Evolutionary conservation across 1,284 basidiomycete genomes (phyloP).

Genomic region (Taiwanofungus camphoratus): DNA sequence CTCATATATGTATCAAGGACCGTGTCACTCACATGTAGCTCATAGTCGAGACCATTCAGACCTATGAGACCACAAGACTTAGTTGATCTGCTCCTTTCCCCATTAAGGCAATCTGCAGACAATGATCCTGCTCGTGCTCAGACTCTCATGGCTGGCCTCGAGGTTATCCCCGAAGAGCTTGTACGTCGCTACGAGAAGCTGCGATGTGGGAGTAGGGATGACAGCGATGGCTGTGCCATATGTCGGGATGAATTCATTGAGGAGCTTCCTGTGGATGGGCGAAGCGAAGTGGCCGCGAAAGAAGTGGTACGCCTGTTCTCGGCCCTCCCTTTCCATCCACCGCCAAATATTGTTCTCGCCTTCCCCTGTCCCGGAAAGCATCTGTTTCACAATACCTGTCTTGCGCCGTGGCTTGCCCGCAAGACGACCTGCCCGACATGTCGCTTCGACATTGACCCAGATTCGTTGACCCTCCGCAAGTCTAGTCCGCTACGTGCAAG

Average conservation of each 20-base stretch:
- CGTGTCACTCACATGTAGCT: not conserved
- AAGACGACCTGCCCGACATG: constrained; percentile 31
- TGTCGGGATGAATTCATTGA: constrained; percentile 24
- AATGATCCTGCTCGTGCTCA: constrained; percentile 23
- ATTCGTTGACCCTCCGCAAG: constrained; percentile 22
- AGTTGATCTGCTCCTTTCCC: constrained; percentile 5
- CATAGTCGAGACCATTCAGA: not conserved
- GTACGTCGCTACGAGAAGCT: constrained; percentile 25
- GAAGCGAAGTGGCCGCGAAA: not conserved
- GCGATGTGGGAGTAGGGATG: constrained; percentile 18
- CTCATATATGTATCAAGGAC: not conserved
- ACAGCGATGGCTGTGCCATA: constrained; percentile 25
- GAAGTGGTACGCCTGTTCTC: constrained; percentile 1
- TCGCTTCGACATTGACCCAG: constrained; percentile 28
- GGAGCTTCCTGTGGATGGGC: not conserved
- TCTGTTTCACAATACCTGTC: constrained; percentile 25
- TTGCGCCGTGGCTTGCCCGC: constrained; percentile 26
- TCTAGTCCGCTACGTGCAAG: constrained; percentile 1
- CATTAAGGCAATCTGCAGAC: constrained; percentile 5
- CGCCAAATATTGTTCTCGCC: constrained; percentile 15
- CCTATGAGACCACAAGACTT: constrained; percentile 9
- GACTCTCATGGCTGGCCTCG: constrained; percentile 21
- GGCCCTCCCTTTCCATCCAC: constrained; percentile 16
- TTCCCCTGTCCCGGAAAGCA: constrained; percentile 30
- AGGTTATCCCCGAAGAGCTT: constrained; percentile 20